Conservation (phyloP, 2,329 filamentous ascomycete genomes). For the Pseudogymnoascus sp. region DNA sequence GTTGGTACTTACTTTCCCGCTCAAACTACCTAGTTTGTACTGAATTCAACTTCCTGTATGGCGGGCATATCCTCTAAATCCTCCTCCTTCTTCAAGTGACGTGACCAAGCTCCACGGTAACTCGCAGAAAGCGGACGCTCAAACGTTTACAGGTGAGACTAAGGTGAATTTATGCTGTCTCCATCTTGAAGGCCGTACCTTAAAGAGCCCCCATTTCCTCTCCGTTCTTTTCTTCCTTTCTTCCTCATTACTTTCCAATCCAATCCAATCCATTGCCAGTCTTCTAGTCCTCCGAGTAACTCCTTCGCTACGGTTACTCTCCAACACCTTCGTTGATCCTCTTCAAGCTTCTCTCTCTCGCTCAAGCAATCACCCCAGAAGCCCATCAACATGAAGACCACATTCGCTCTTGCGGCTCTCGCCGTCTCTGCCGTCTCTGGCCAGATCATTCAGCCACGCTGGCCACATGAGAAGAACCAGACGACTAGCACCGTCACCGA, state of each 20-base stretch:
- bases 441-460: constrained; percentile 14
- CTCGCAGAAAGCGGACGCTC: neutral
- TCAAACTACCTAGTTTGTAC: neutral
- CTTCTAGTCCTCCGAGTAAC: neutral
- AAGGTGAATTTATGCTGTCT: neutral
- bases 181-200: neutral
- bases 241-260: neutral
- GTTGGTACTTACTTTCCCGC: neutral
- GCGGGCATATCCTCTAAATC: neutral
- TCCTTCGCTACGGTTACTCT: constrained; percentile 11
- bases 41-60: neutral
- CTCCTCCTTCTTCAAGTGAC: neutral
- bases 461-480: neutral
- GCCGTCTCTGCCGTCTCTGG: constrained; percentile 19
- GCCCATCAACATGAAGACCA: constrained; percentile 23
- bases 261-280: neutral
- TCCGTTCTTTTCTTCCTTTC: neutral
- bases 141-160: neutral
- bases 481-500: constrained; percentile 16
- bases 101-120: constrained; percentile 5
- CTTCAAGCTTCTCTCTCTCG: neutral
- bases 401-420: constrained; percentile 21
- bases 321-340: constrained; percentile 5
- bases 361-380: neutral
- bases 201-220: neutral